These are phyloP conservation scores for Acanthamoeba lenticulata DNA, from an alignment of 208 protist species.

Conservation along the genomic window DNA sequence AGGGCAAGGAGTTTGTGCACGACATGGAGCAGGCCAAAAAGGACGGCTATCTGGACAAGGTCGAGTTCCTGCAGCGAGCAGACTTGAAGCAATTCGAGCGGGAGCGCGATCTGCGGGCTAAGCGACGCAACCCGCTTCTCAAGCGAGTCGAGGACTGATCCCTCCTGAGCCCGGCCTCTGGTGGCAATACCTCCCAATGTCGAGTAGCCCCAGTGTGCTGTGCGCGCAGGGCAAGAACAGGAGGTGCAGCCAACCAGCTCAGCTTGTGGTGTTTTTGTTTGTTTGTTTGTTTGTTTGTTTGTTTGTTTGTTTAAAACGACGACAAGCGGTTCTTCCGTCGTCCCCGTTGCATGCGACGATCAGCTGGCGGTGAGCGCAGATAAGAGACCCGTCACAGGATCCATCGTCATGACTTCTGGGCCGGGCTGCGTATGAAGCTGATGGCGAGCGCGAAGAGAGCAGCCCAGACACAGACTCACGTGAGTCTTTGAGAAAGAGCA, in stretches of 20 bases:
- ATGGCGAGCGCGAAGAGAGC: background rate
- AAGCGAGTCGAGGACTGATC: background rate
- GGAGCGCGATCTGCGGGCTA: slow-evolving; percentile 35
- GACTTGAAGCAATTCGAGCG: slow-evolving; percentile 55
- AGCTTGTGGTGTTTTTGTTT: too few species aligned
- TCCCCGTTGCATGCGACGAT: background rate
- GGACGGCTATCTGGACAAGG: slow-evolving; percentile 40
- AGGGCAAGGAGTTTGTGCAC: slow-evolving; percentile 58
- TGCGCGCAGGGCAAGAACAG: too few species aligned
- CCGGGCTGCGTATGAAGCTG: background rate
- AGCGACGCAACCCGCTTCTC: background rate
- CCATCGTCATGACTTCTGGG: background rate
- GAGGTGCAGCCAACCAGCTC: too few species aligned
- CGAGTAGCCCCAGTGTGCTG: too few species aligned
- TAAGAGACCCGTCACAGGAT: background rate
- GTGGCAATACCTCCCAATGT: too few species aligned
- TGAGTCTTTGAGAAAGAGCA: background rate
- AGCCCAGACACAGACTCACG: background rate
- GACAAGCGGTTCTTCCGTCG: too few species aligned
- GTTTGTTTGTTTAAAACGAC: too few species aligned
- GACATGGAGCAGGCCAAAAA: slow-evolving; percentile 60
- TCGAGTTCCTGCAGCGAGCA: slow-evolving; percentile 31
- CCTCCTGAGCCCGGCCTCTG: background rate
- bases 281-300: too few species aligned
- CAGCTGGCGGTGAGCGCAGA: background rate